phyloP scores from a whole-genome alignment of 148 eudicot genomes.

The Chenopodium berlandieri region DNA sequence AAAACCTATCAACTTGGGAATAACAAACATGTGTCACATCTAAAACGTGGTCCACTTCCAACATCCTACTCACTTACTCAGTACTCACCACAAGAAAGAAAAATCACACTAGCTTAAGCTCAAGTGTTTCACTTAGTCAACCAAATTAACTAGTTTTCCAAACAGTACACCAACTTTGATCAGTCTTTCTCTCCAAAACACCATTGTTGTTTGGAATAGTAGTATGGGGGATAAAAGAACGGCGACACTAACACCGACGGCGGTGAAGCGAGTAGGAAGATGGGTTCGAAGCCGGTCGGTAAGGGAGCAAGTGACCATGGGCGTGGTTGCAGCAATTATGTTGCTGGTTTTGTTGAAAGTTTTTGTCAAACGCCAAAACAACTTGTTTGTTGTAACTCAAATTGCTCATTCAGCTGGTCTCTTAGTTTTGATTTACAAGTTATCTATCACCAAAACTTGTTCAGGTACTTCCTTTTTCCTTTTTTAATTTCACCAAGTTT shows the following conservation, averaged over 20 bases:
- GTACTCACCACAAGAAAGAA: too few relatives aligned
- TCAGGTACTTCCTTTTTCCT: slow-evolving; percentile 39
- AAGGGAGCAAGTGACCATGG: slow-evolving; percentile 55
- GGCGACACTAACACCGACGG: slow-evolving; percentile 16
- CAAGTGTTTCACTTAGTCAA: too few relatives aligned
- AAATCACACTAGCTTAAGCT: too few relatives aligned
- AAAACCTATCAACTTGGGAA: too few relatives aligned
- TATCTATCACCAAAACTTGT: slow-evolving; percentile 65
- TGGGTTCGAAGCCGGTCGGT: slow-evolving; percentile 59
- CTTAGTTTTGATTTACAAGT: slow-evolving; percentile 62
- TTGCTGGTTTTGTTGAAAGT: slow-evolving; percentile 45
- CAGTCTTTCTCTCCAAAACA: too few relatives aligned
- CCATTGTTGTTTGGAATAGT: too few relatives aligned
- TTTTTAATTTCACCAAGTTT: background rate
- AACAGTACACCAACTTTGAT: too few relatives aligned
- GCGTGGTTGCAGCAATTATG: slow-evolving; percentile 20
- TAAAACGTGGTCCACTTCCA: too few relatives aligned
- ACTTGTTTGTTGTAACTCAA: slow-evolving; percentile 58
- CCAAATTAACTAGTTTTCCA: too few relatives aligned
- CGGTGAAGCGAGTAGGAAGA: slow-evolving; percentile 44
- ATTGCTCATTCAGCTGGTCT: slow-evolving; percentile 60
- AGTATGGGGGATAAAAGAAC: slow-evolving; percentile 55
- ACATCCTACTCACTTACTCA: too few relatives aligned
- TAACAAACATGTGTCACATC: too few relatives aligned
- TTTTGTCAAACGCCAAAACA: slow-evolving; percentile 28